Evolutionary conservation across 2,329 filamentous ascomycete species (phyloP).

Genomic region (Apiospora rasikravindrae): DNA sequence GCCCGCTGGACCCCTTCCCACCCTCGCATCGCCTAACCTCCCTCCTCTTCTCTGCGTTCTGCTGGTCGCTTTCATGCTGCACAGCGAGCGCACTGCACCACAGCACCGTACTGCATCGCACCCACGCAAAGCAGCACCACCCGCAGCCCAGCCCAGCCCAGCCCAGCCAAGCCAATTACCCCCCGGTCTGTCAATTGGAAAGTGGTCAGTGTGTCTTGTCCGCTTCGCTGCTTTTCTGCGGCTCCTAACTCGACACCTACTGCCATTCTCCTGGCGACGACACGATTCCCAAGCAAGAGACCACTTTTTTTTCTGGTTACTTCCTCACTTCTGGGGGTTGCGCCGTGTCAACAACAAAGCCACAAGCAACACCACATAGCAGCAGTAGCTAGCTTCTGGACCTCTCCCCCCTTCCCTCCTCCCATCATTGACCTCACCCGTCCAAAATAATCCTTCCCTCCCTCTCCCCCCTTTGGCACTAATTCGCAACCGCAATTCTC

Average conservation of each 20-base stretch:
- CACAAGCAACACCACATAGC: slow-evolving; percentile 16
- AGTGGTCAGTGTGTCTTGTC: slow-evolving; percentile 16
- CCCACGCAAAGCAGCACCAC: not conserved
- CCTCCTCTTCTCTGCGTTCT: not conserved
- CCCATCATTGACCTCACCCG: slow-evolving; percentile 8
- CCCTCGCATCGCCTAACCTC: slow-evolving; percentile 11
- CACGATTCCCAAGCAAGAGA: slow-evolving; percentile 17
- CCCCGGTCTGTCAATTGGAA: slow-evolving; percentile 15
- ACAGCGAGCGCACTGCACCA: slow-evolving; percentile 2
- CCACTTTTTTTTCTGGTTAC: slow-evolving; percentile 21
- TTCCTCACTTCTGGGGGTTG: slow-evolving; percentile 18
- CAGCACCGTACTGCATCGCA: not conserved
- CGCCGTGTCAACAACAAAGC: slow-evolving; percentile 20
- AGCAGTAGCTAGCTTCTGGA: slow-evolving; percentile 26
- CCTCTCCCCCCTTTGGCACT: slow-evolving; percentile 9
- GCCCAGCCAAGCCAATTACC: slow-evolving; percentile 10
- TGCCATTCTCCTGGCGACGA: slow-evolving; percentile 12
- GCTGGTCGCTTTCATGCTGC: slow-evolving; percentile 7
- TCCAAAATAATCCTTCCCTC: slow-evolving; percentile 15
- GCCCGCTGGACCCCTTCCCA: slow-evolving; percentile 19
- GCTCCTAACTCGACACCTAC: slow-evolving; percentile 6
- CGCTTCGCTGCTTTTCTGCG: slow-evolving; percentile 9
- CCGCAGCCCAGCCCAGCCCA: not conserved
- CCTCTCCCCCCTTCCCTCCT: slow-evolving; percentile 27
- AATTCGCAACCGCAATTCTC: slow-evolving; percentile 19